phyloP scores from a whole-genome alignment of 352 stramenopile genomes.

The Phytophthora agathidicida region DNA sequence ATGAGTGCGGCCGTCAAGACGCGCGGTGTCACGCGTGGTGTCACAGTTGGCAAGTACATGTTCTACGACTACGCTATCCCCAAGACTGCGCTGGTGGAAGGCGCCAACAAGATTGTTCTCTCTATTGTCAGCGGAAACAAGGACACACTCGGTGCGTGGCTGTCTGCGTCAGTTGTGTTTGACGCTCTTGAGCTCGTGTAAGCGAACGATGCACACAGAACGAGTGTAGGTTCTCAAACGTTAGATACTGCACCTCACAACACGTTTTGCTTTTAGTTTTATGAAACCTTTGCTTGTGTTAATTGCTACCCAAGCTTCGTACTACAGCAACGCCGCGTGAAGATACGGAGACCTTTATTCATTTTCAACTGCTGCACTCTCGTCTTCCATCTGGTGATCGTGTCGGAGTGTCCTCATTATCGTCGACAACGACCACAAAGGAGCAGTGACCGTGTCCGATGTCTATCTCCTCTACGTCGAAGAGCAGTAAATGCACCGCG shows the following conservation, averaged over 20 bases:
- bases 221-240: neutral
- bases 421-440: conserved; percentile 1
- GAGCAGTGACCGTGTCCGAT: neutral
- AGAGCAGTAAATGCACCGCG: conserved; percentile 8
- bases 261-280: too few species aligned
- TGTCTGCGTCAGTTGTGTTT: conserved; percentile 51
- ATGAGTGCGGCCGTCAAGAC: conserved; percentile 42
- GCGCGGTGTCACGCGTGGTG: conserved; percentile 49
- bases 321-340: too few species aligned
- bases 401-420: conserved; percentile 3
- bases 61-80: conserved; percentile 55
- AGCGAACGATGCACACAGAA: neutral
- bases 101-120: conserved; percentile 40
- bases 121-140: conserved; percentile 44
- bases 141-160: conserved; percentile 41
- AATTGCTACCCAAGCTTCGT: too few species aligned
- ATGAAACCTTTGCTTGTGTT: too few species aligned
- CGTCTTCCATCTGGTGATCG: conserved; percentile 11
- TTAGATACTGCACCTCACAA: too few species aligned
- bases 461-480: conserved; percentile 15
- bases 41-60: conserved; percentile 53
- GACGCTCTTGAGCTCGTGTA: conserved; percentile 52
- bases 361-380: neutral
- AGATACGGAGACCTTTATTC: too few species aligned
- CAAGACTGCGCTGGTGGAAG: conserved; percentile 25